These are phyloP conservation scores for Colletotrichum sp. DNA, from an alignment of 2,329 filamentous ascomycete species.

Conservation along the genomic window DNA sequence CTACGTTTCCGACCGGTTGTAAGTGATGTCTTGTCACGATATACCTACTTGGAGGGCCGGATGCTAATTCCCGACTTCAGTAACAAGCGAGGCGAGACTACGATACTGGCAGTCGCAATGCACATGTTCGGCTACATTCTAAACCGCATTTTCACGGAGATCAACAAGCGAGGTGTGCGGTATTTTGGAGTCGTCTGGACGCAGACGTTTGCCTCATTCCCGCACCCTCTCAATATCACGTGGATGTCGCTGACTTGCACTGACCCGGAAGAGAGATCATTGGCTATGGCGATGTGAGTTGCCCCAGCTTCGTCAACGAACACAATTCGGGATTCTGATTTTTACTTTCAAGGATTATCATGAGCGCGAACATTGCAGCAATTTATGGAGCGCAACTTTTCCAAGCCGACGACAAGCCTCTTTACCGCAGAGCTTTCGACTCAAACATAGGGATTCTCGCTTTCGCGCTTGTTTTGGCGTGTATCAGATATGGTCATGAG, in stretches of 20 bases:
- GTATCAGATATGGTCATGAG: conserved; percentile 50
- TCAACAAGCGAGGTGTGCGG: conserved; percentile 43
- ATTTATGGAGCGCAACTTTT: conserved; percentile 68
- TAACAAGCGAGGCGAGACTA: conserved; percentile 55
- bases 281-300: conserved; percentile 62
- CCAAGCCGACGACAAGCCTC: conserved; percentile 54
- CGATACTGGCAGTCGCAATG: conserved; percentile 51
- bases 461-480: conserved; percentile 45
- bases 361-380: conserved; percentile 66
- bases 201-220: conserved; percentile 58
- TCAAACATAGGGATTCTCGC: conserved; percentile 49
- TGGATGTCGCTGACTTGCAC: conserved; percentile 63
- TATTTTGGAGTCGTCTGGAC: conserved; percentile 64
- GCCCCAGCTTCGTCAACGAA: background rate
- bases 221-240: conserved; percentile 63
- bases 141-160: conserved; percentile 56
- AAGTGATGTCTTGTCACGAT: conserved; percentile 26
- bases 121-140: conserved; percentile 58
- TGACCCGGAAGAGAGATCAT: conserved; percentile 61
- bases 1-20: conserved; percentile 58
- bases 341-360: conserved; percentile 51
- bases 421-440: conserved; percentile 56
- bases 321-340: background rate
- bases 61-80: conserved; percentile 26
- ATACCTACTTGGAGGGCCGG: too few relatives aligned